Evolutionary conservation across 371 early-diverging fungal species (phyloP), one percentile per base, ranked within the genome.

Genomic region (Capniomyces stellatus): DNA sequence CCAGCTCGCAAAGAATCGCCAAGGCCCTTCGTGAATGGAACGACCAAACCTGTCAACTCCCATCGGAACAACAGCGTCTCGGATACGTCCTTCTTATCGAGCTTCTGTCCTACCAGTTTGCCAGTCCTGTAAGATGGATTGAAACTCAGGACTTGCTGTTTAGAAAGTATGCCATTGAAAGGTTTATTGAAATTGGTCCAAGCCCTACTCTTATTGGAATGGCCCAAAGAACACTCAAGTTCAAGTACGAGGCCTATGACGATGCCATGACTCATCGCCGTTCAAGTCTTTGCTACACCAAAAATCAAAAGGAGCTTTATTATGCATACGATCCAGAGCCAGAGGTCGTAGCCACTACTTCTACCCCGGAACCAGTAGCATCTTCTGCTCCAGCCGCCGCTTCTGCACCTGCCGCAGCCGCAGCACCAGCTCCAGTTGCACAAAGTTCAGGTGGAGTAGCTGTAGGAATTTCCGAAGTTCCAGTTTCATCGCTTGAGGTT

Each of bases 241-340:
- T 89, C 71, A 92, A 92, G 78, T 94, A 92, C 61, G 89, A 89
- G 72, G 89, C 87, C 13, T 87, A 90, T 59, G 95, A 94, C 65
- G 89, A 89, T 58, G 92, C 92, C 30, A 76, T 89, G 63, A 89
- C 83, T 59, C 81, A 80, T 66, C 82, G 83, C 57, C 88, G 94
- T 67, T 76, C 81, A 41, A 86, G 82, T 63, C 74, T 89, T 64
- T 85, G 86, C 69, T 86, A 81, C 58, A 73, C 84, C 61, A 92
- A 87, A 79, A 78, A 92, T 66, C 62, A 76, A 49, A 83, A 82
- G 74, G 92, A 94, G 63, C 88, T 94, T 46, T 92, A 91, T 76
- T 92, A 94, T 62, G 78, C 82, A 56, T 81, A 81, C 54, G 89
- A 91, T 54, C 80, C 83, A 50, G 82, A 68, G 49, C 60, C 71